Conservation (phyloP, 768 basidiomycete genomes). For the Trametes punicea region DNA sequence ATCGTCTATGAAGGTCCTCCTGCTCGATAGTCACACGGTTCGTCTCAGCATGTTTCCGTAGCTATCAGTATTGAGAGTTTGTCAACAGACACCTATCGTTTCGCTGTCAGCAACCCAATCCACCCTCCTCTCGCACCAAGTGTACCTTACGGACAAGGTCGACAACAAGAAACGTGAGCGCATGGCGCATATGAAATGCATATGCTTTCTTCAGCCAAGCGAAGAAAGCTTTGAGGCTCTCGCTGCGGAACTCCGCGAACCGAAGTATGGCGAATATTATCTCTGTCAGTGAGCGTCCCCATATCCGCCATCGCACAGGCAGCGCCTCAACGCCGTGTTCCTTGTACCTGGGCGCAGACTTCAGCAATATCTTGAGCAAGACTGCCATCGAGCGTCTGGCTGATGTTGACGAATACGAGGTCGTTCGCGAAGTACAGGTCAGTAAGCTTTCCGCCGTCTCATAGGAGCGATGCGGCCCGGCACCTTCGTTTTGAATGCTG, state of each 20-base stretch:
- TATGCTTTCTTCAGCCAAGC: slow-evolving; percentile 85
- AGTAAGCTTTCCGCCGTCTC: slow-evolving; percentile 18
- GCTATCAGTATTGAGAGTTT: not conserved
- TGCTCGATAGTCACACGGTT: slow-evolving; percentile 93
- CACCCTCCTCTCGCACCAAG: slow-evolving; percentile 88
- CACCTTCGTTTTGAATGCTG: too few relatives aligned
- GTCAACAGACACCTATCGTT: slow-evolving; percentile 82
- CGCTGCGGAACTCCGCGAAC: slow-evolving; percentile 80
- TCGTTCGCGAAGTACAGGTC: slow-evolving; percentile 96
- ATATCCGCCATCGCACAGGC: not conserved
- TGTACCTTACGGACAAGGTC: slow-evolving; percentile 96
- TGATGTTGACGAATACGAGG: slow-evolving; percentile 92
- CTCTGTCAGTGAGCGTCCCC: slow-evolving; percentile 88
- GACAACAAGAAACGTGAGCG: slow-evolving; percentile 90
- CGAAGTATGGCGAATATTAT: slow-evolving; percentile 97
- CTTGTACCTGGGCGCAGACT: slow-evolving; percentile 53
- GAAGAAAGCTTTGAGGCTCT: slow-evolving; percentile 82
- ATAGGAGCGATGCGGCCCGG: too few relatives aligned
- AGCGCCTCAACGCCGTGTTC: not conserved
- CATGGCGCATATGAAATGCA: slow-evolving; percentile 96
- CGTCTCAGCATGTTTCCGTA: slow-evolving; percentile 23
- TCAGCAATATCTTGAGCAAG: slow-evolving; percentile 92
- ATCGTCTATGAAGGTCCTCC: slow-evolving; percentile 89
- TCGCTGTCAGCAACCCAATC: slow-evolving; percentile 95
- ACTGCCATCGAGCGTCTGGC: slow-evolving; percentile 88